A percentile compares a stretch with the other conserved stretches of the same genome.
Conservation (phyloP, 1,284 basidiomycete species). For the Cutaneotrichosporon sp. region DNA sequence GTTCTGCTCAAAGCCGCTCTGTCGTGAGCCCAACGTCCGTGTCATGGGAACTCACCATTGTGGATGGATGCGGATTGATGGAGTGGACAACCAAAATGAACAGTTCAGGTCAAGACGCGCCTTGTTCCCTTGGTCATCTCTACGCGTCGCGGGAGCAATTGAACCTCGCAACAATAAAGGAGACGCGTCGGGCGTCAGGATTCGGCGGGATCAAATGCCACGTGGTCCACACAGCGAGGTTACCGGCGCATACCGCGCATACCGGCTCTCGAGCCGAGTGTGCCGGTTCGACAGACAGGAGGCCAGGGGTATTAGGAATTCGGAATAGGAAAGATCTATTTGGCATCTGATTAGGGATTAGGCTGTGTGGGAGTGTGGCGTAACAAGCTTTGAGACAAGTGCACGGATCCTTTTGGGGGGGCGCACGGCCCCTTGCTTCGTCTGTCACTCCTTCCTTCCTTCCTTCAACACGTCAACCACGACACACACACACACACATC, state of each 20-base stretch:
- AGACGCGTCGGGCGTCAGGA: neutral
- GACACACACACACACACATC: neutral
- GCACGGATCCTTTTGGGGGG: neutral
- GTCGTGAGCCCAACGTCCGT: neutral
- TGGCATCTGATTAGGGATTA: neutral
- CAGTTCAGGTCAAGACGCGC: neutral
- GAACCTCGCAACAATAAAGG: neutral
- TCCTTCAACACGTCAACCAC: too few species aligned
- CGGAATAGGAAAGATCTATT: too few species aligned
- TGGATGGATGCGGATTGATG: neutral
- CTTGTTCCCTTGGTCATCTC: neutral
- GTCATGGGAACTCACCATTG: neutral
- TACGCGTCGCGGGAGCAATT: neutral
- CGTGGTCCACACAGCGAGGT: too few species aligned
- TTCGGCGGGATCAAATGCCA: neutral
- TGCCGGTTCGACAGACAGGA: too few species aligned
- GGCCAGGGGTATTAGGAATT: too few species aligned
- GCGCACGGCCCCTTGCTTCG: neutral
- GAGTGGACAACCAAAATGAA: neutral
- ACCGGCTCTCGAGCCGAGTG: too few species aligned
- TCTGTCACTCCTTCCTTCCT: too few species aligned
- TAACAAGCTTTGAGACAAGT: neutral
- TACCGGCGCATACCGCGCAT: too few species aligned
- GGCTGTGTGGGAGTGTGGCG: neutral
- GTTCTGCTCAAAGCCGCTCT: conserved; percentile 70